Conservation (phyloP, 2,329 filamentous ascomycete genomes). For the Fusarium anguioides region DNA sequence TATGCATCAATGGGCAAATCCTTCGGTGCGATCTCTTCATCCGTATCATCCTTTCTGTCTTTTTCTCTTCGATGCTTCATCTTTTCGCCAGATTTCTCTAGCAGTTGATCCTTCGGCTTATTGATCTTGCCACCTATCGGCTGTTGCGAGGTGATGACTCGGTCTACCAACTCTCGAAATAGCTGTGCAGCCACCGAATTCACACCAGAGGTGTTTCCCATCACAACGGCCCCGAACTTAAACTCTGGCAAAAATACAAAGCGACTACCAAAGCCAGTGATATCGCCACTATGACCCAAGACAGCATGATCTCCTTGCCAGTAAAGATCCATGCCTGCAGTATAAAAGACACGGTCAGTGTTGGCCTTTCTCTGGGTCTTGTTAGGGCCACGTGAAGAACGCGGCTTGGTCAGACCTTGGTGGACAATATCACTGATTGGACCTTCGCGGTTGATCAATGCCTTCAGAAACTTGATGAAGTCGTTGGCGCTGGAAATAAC, state of each 20-base stretch:
- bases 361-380: slow-evolving; percentile 9
- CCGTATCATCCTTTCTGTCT: too few relatives aligned
- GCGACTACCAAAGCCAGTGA: slow-evolving; percentile 41
- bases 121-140: neutral
- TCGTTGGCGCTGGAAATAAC: slow-evolving; percentile 46
- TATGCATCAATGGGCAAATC: slow-evolving; percentile 25
- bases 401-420: slow-evolving; percentile 32
- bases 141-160: slow-evolving; percentile 2
- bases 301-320: slow-evolving; percentile 38
- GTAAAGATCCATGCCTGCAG: slow-evolving; percentile 40
- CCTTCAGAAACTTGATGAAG: slow-evolving; percentile 46
- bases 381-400: slow-evolving; percentile 32
- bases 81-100: rapidly evolving
- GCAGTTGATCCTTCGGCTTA: rapidly evolving
- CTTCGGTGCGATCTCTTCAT: neutral
- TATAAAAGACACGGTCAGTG: slow-evolving; percentile 28
- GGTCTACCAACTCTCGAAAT: slow-evolving; percentile 37
- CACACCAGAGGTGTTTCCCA: slow-evolving; percentile 41
- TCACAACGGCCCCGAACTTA: slow-evolving; percentile 42
- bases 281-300: slow-evolving; percentile 42
- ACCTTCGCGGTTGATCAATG: slow-evolving; percentile 39
- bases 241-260: slow-evolving; percentile 45
- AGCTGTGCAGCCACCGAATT: slow-evolving; percentile 31
- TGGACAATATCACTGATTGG: slow-evolving; percentile 43
- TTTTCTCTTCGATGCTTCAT: rapidly evolving